Evolutionary conservation across 139 green algal genomes (phyloP).

Genomic region (Micractinium sp.): DNA sequence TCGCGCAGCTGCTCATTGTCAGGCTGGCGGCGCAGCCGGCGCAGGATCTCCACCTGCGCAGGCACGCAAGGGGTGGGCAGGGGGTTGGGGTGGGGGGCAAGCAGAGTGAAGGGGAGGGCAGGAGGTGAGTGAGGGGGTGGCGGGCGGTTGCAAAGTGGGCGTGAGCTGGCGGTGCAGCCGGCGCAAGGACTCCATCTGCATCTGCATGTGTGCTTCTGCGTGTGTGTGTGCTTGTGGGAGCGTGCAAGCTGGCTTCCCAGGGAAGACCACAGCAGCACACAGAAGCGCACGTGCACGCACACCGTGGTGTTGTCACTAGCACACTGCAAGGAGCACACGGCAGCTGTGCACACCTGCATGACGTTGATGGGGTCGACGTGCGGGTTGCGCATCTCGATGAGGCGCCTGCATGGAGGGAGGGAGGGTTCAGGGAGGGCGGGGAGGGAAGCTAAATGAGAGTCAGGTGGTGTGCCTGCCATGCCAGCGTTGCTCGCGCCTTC

Average conservation of each 20-base stretch:
- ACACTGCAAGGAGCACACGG: too few relatives aligned
- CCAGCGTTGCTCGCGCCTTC: background rate
- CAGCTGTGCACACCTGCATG: slow-evolving; percentile 80
- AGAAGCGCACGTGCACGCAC: too few relatives aligned
- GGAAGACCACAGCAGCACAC: too few relatives aligned
- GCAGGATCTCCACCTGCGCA: slow-evolving; percentile 83
- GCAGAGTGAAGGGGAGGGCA: background rate
- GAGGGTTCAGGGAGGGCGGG: background rate
- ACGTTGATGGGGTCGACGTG: slow-evolving; percentile 95
- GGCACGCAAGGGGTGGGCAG: background rate
- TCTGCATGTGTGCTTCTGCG: too few relatives aligned
- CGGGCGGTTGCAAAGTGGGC: too few relatives aligned
- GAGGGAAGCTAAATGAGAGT: background rate
- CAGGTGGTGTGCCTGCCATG: background rate
- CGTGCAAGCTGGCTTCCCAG: too few relatives aligned
- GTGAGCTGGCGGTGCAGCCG: too few relatives aligned
- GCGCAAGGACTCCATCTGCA: too few relatives aligned
- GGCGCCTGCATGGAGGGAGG: slow-evolving; percentile 52
- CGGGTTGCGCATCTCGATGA: slow-evolving; percentile 88
- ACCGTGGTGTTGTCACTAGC: too few relatives aligned
- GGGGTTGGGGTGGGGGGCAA: background rate
- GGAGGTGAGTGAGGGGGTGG: background rate
- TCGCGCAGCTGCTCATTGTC: slow-evolving; percentile 68
- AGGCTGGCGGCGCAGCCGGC: slow-evolving; percentile 68
- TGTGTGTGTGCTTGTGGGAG: too few relatives aligned